Evolutionary conservation across 1,284 basidiomycete species (phyloP).

Genomic region (Phellopilus nigrolimitatus): DNA sequence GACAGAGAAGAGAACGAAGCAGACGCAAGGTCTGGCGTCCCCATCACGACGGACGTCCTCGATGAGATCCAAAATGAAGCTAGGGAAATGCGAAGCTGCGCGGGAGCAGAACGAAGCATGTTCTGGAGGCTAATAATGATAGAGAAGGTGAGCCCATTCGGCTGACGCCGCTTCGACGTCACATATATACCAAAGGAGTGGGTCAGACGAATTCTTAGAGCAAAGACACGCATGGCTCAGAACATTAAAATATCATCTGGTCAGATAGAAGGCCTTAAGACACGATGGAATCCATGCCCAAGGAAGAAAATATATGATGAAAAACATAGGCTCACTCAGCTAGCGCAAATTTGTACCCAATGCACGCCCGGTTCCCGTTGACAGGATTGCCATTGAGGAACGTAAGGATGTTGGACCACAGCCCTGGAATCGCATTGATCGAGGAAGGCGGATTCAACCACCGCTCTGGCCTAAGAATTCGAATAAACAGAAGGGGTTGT

Average conservation of each 20-base stretch:
- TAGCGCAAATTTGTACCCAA: conserved; percentile 68
- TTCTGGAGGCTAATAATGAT: too few species aligned
- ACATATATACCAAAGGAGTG: too few species aligned
- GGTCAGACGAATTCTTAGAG: too few species aligned
- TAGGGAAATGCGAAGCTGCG: too few species aligned
- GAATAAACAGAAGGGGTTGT: conserved; percentile 21
- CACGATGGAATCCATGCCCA: too few species aligned
- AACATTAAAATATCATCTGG: too few species aligned
- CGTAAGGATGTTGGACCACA: conserved; percentile 61
- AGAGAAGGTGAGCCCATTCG: too few species aligned
- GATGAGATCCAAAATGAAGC: too few species aligned
- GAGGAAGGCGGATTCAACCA: conserved; percentile 42
- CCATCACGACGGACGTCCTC: not conserved
- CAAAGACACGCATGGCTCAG: too few species aligned
- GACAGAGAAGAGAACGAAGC: not conserved
- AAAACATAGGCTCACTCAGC: conserved; percentile 48
- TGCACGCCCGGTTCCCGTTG: conserved; percentile 62
- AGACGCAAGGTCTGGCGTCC: too few species aligned
- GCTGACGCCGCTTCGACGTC: too few species aligned
- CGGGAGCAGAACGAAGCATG: not conserved
- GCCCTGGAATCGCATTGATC: conserved; percentile 47
- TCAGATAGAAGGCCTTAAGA: too few species aligned
- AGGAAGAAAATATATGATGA: conserved; percentile 25
- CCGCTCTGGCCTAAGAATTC: conserved; percentile 51
- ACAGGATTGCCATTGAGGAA: conserved; percentile 52